Evolutionary conservation across 208 protist species (phyloP).

Genomic region (Porcisia deanei): DNA sequence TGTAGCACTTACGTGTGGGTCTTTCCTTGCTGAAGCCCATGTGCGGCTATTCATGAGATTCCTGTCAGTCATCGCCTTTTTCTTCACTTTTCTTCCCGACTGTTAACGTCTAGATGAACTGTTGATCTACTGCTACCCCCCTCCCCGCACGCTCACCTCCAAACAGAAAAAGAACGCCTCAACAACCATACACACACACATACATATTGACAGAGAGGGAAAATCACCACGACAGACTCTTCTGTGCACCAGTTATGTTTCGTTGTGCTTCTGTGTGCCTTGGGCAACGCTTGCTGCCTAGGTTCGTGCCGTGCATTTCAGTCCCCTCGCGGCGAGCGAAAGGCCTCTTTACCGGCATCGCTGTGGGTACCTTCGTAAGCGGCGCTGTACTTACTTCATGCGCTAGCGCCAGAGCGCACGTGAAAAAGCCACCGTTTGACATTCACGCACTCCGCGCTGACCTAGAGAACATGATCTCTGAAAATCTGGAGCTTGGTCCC

Average conservation of each 20-base stretch:
- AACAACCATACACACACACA: too few relatives aligned
- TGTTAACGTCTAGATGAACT: slow-evolving; percentile 1
- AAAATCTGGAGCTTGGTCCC: slow-evolving; percentile 55
- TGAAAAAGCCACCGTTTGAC: slow-evolving; percentile 58
- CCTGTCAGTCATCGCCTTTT: neutral
- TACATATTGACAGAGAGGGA: neutral
- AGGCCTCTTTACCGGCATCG: slow-evolving; percentile 32
- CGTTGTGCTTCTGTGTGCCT: slow-evolving; percentile 34
- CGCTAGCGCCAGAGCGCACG: slow-evolving; percentile 5
- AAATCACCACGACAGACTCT: neutral
- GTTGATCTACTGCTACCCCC: neutral
- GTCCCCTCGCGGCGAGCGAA: slow-evolving; percentile 14
- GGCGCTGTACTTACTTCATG: slow-evolving; percentile 50
- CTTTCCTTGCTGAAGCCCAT: neutral
- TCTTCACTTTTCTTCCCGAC: neutral
- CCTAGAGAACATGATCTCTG: slow-evolving; percentile 56
- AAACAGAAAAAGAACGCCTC: neutral
- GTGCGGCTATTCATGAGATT: neutral
- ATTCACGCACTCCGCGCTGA: slow-evolving; percentile 43
- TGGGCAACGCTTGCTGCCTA: slow-evolving; percentile 33
- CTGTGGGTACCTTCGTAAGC: slow-evolving; percentile 34
- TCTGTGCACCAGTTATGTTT: slow-evolving; percentile 29
- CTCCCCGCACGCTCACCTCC: neutral
- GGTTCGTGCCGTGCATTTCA: slow-evolving; percentile 10
- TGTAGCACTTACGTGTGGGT: neutral